These are phyloP conservation scores for Amanita phalloides DNA, from an alignment of 768 basidiomycete species.

Conservation along the genomic window DNA sequence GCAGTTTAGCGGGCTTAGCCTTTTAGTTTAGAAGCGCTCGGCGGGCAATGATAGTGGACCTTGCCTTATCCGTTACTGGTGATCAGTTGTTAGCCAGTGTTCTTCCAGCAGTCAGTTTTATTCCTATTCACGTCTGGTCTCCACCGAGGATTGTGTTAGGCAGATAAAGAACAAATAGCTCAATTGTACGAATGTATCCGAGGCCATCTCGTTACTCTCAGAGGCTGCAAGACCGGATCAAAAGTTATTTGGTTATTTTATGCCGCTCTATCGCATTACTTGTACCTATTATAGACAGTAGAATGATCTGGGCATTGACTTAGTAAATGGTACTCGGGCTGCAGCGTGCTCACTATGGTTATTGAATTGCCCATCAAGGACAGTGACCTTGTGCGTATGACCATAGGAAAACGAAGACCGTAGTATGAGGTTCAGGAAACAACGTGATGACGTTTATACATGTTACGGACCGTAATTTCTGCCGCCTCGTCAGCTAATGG, in stretches of 20 bases:
- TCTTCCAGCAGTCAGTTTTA: constrained; percentile 51
- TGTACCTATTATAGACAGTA: not conserved
- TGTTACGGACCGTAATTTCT: too few relatives aligned
- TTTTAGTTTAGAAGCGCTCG: constrained; percentile 29
- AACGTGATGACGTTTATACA: too few relatives aligned
- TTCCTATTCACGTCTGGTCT: not conserved
- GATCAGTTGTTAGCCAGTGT: constrained; percentile 81
- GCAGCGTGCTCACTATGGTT: constrained; percentile 37
- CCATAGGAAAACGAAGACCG: too few relatives aligned
- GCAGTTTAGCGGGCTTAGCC: not conserved
- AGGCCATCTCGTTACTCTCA: constrained; percentile 81
- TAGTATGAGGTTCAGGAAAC: too few relatives aligned
- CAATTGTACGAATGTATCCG: constrained; percentile 78
- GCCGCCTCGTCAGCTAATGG: too few relatives aligned
- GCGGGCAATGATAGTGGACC: constrained; percentile 78
- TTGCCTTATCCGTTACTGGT: constrained; percentile 74
- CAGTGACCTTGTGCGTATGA: too few relatives aligned
- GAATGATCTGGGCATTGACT: constrained; percentile 11
- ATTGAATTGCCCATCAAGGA: constrained; percentile 15
- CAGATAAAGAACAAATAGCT: constrained; percentile 79
- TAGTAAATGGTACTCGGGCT: constrained; percentile 5
- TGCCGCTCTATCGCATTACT: constrained; percentile 10
- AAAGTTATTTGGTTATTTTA: constrained; percentile 88
- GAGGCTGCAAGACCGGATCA: constrained; percentile 85
- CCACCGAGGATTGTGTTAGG: constrained; percentile 28